These are phyloP conservation scores for Avicennia marina DNA, from an alignment of 257 asterid species.

Conservation along the genomic window DNA sequence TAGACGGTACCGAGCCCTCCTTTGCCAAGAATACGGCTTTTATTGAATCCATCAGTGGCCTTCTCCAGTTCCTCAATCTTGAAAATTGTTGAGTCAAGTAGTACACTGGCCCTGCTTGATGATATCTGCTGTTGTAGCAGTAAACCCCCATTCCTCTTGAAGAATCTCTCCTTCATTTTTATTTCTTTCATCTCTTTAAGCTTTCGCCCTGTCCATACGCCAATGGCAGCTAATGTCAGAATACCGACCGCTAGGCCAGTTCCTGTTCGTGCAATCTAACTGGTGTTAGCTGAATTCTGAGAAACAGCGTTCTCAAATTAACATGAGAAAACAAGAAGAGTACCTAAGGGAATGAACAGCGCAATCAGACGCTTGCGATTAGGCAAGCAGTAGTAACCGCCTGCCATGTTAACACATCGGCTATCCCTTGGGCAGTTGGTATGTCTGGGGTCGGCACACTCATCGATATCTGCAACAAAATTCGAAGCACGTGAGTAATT, in stretches of 20 bases:
- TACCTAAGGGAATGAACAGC: slow-evolving; percentile 25
- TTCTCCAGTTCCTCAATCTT: slow-evolving; percentile 27
- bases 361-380: background rate
- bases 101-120: slow-evolving; percentile 2
- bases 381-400: slow-evolving; percentile 27
- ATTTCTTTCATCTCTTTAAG: slow-evolving; percentile 11
- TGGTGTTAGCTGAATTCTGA: background rate
- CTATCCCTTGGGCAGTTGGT: slow-evolving; percentile 19
- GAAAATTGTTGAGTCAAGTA: slow-evolving; percentile 20
- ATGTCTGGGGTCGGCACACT: slow-evolving; percentile 16
- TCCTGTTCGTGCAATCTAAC: slow-evolving; percentile 6
- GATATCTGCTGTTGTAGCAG: slow-evolving; percentile 27
- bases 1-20: slow-evolving; percentile 31
- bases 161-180: slow-evolving; percentile 22
- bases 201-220: slow-evolving; percentile 11
- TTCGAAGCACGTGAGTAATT: too few relatives aligned
- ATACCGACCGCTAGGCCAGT: slow-evolving; percentile 13
- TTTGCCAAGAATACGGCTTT: slow-evolving; percentile 26
- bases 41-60: slow-evolving; percentile 30
- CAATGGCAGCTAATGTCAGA: background rate
- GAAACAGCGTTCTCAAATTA: background rate
- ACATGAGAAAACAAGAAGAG: background rate
- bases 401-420: slow-evolving; percentile 23
- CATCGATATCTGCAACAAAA: slow-evolving; percentile 20
- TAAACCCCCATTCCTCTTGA: slow-evolving; percentile 39